Evolutionary conservation across 2,329 filamentous ascomycete genomes (phyloP).

Genomic region (Lachnellula suecica): DNA sequence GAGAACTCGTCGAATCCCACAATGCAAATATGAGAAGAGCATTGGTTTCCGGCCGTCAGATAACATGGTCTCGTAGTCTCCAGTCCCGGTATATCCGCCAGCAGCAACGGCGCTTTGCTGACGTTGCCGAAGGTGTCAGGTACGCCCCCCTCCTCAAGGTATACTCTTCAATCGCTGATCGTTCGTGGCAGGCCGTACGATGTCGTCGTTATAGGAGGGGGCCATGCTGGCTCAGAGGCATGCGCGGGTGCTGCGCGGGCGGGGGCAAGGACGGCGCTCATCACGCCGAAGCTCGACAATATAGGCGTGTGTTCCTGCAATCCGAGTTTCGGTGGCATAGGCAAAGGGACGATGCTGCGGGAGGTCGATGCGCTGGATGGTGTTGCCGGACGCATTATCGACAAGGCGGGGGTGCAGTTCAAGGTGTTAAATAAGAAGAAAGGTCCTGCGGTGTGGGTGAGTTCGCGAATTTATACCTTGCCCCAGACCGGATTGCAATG

Average conservation of each 20-base stretch:
- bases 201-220: constrained; percentile 93
- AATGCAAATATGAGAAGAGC: constrained; percentile 29
- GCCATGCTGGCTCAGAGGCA: constrained; percentile 93
- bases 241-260: constrained; percentile 86
- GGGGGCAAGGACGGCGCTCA: constrained; percentile 83
- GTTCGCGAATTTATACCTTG: not conserved
- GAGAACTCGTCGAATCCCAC: constrained; percentile 1
- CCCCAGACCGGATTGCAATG: not conserved
- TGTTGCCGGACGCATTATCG: constrained; percentile 81
- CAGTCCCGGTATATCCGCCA: constrained; percentile 6
- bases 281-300: constrained; percentile 86
- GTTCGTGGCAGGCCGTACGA: constrained; percentile 58
- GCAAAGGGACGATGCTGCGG: constrained; percentile 92
- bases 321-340: constrained; percentile 96
- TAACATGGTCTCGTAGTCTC: constrained; percentile 4
- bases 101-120: constrained; percentile 23
- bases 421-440: constrained; percentile 84
- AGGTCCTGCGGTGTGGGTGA: constrained; percentile 86
- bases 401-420: constrained; percentile 95
- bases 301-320: constrained; percentile 96
- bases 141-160: constrained; percentile 7
- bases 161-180: not conserved
- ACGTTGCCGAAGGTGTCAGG: constrained; percentile 18
- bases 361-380: constrained; percentile 96
- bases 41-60: constrained; percentile 9